Conservation (phyloP, 768 basidiomycete genomes). For the Cystofilobasidium bisporidii region DNA sequence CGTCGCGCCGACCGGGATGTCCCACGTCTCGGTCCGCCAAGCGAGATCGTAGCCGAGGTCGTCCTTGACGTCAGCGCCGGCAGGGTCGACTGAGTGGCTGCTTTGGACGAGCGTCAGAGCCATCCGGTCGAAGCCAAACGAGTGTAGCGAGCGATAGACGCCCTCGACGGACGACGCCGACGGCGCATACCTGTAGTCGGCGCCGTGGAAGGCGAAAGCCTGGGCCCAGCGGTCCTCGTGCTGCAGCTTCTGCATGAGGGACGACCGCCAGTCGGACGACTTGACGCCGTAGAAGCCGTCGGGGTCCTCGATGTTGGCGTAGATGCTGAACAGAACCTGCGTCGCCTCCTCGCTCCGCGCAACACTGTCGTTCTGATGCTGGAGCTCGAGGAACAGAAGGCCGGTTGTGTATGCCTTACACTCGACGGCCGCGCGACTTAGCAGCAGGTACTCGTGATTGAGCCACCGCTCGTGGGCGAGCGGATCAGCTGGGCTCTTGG, state of each 20-base stretch:
- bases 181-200: slow-evolving; percentile 56
- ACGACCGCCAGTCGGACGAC: slow-evolving; percentile 60
- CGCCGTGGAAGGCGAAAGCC: slow-evolving; percentile 82
- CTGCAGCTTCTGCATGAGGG: slow-evolving; percentile 73
- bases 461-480: slow-evolving; percentile 55
- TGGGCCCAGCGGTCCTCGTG: slow-evolving; percentile 90
- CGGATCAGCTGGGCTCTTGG: slow-evolving; percentile 31
- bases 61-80: slow-evolving; percentile 2
- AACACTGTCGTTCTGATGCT: background rate
- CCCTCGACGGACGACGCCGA: slow-evolving; percentile 47
- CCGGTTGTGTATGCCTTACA: slow-evolving; percentile 84
- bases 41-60: slow-evolving; percentile 65
- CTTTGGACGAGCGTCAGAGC: slow-evolving; percentile 59
- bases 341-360: slow-evolving; percentile 3
- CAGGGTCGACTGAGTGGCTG: background rate
- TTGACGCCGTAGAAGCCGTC: slow-evolving; percentile 96
- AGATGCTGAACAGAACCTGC: slow-evolving; percentile 76
- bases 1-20: slow-evolving; percentile 58
- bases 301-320: slow-evolving; percentile 90
- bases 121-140: slow-evolving; percentile 82
- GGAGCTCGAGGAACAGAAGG: slow-evolving; percentile 67
- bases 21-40: slow-evolving; percentile 94
- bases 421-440: slow-evolving; percentile 61
- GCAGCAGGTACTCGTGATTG: slow-evolving; percentile 57
- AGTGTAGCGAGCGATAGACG: slow-evolving; percentile 68